These are phyloP conservation scores for Flaveria robusta DNA, from an alignment of 129 eudicot genomes.

Conservation along the genomic window DNA sequence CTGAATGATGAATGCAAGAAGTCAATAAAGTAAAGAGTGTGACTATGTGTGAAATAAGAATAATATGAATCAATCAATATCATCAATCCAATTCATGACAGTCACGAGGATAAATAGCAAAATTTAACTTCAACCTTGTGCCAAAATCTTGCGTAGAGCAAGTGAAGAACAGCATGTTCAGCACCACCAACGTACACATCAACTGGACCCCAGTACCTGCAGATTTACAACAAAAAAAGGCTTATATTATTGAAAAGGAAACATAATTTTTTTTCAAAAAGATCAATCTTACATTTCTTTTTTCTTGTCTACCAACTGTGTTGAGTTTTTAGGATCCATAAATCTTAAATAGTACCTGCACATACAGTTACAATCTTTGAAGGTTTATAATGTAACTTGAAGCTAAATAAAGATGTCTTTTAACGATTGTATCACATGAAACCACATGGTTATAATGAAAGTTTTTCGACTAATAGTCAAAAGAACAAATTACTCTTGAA, in stretches of 20 bases:
- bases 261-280: not conserved
- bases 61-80: conserved; percentile 5
- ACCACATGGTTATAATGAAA: conserved; percentile 8
- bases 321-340: conserved; percentile 91
- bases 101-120: not conserved
- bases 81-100: not conserved
- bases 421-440: not conserved
- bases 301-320: conserved; percentile 75
- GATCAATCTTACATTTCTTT: conserved; percentile 68
- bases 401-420: not conserved
- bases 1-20: conserved; percentile 40
- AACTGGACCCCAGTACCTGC: conserved; percentile 95
- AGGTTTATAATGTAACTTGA: conserved; percentile 21
- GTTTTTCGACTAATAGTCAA: not conserved
- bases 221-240: not conserved
- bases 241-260: not conserved
- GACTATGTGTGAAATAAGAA: conserved; percentile 9
- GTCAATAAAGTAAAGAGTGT: conserved; percentile 3
- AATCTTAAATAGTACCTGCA: conserved; percentile 95
- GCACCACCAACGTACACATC: conserved; percentile 99
- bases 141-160: conserved; percentile 97
- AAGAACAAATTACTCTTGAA: conserved; percentile 7
- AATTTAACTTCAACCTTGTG: conserved; percentile 69
- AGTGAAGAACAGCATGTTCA: conserved; percentile 99
- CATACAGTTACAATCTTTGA: conserved; percentile 20